Evolutionary conservation across 805 yeast species (phyloP).

Genomic region (Pichia thaimueangensis): DNA sequence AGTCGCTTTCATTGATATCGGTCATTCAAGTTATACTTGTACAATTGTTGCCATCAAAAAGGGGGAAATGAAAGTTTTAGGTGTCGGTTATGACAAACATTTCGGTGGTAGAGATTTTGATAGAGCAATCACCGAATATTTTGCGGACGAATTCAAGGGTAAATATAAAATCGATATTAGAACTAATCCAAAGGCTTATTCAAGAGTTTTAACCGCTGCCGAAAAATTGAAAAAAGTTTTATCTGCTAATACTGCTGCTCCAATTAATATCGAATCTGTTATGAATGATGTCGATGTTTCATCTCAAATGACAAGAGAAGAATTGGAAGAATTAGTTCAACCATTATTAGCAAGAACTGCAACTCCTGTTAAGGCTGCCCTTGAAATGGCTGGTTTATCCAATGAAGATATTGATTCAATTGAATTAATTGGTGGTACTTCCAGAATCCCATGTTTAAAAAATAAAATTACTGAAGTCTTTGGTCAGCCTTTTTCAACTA

Average conservation of each 20-base stretch:
- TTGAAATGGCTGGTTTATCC: conserved; percentile 69
- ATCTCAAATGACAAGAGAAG: conserved; percentile 81
- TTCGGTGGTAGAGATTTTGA: conserved; percentile 99
- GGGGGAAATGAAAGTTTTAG: conserved; percentile 91
- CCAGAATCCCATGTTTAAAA: conserved; percentile 94
- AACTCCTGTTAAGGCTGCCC: conserved; percentile 75
- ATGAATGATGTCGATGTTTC: conserved; percentile 97
- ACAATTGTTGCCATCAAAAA: conserved; percentile 85
- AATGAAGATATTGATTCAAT: conserved; percentile 77
- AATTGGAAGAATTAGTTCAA: conserved; percentile 80
- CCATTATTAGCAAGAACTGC: conserved; percentile 75
- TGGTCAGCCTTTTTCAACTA: conserved; percentile 81
- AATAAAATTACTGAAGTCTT: conserved; percentile 71
- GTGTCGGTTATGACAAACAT: conserved; percentile 89
- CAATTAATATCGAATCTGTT: conserved; percentile 90
- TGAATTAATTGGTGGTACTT: conserved; percentile 96
- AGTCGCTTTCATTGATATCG: conserved; percentile 93
- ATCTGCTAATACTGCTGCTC: conserved; percentile 93
- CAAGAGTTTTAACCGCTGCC: conserved; percentile 85
- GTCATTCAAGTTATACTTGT: conserved; percentile 92
- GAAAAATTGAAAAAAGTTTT: conserved; percentile 93
- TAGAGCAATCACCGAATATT: conserved; percentile 87
- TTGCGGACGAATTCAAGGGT: conserved; percentile 83
- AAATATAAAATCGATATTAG: conserved; percentile 92
- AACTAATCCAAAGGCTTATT: conserved; percentile 90